Conservation (phyloP, 306 rosid genomes). For the Canavalia ensiformis region DNA sequence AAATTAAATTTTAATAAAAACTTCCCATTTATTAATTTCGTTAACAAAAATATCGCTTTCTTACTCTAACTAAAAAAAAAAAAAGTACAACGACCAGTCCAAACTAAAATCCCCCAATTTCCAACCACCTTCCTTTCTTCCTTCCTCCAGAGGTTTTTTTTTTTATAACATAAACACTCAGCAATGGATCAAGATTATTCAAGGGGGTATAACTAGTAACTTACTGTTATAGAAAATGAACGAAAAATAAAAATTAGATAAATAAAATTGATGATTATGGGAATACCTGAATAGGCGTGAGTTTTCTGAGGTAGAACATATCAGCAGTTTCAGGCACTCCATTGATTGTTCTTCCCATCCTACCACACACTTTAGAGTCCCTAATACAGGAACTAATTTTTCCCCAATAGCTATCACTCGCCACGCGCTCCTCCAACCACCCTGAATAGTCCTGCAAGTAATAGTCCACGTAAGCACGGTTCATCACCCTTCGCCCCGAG, state of each 20-base stretch:
- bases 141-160: too few species aligned
- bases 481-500: constrained; percentile 56
- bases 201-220: not conserved
- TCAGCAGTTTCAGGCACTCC: constrained; percentile 75
- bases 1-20: too few species aligned
- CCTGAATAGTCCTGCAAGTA: constrained; percentile 75
- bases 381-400: constrained; percentile 80
- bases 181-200: too few species aligned
- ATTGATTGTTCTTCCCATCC: constrained; percentile 40
- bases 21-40: too few species aligned
- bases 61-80: too few species aligned
- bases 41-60: too few species aligned
- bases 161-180: too few species aligned
- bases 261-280: too few species aligned
- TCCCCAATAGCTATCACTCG: constrained; percentile 63
- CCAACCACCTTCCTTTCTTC: too few species aligned
- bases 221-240: not conserved
- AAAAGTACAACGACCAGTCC: too few species aligned
- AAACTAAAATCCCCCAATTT: too few species aligned
- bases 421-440: constrained; percentile 78
- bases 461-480: constrained; percentile 66
- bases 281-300: constrained; percentile 73
- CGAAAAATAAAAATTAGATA: too few species aligned
- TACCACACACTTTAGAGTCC: constrained; percentile 70
- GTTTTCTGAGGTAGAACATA: constrained; percentile 66